Conservation (phyloP, 345 rosid genomes). For the Crucihimalaya himalaica region DNA sequence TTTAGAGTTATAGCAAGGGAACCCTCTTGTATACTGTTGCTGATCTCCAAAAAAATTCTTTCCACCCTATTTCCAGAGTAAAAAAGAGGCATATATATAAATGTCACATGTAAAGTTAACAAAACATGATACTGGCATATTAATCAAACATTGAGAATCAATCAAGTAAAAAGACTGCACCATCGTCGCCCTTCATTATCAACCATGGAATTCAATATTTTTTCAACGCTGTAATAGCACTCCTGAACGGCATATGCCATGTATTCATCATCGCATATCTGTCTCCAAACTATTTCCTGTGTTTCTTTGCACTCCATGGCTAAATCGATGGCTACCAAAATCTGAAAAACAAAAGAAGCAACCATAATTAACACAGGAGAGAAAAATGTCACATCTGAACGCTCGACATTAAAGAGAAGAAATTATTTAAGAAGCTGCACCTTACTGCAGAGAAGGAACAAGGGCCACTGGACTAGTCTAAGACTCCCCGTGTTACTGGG, state of each 20-base stretch:
- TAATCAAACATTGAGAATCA: slow-evolving; percentile 11
- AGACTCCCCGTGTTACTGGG: slow-evolving; percentile 96
- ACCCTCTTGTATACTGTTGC: slow-evolving; percentile 61
- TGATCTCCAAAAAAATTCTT: slow-evolving; percentile 82
- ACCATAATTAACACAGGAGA: slow-evolving; percentile 17
- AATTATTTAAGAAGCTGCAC: slow-evolving; percentile 44
- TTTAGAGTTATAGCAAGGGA: slow-evolving; percentile 73
- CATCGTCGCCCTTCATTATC: slow-evolving; percentile 96
- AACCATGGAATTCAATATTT: slow-evolving; percentile 75
- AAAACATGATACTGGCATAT: slow-evolving; percentile 25
- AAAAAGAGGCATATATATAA: slow-evolving; percentile 11
- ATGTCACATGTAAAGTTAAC: slow-evolving; percentile 8
- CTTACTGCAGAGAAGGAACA: slow-evolving; percentile 98
- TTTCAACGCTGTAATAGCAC: slow-evolving; percentile 87
- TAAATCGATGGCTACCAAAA: slow-evolving; percentile 88
- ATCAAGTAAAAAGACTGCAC: slow-evolving; percentile 48
- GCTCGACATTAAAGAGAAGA: not conserved
- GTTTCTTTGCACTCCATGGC: slow-evolving; percentile 90
- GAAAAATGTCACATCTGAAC: slow-evolving; percentile 19
- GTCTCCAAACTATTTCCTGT: slow-evolving; percentile 75
- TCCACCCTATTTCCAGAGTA: slow-evolving; percentile 69
- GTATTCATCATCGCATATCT: slow-evolving; percentile 89
- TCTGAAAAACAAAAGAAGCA: slow-evolving; percentile 52
- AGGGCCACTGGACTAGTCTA: slow-evolving; percentile 95
- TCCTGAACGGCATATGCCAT: slow-evolving; percentile 97